Conservation (phyloP, 352 stramenopile genomes). For the Phytophthora macrochlamydospora region DNA sequence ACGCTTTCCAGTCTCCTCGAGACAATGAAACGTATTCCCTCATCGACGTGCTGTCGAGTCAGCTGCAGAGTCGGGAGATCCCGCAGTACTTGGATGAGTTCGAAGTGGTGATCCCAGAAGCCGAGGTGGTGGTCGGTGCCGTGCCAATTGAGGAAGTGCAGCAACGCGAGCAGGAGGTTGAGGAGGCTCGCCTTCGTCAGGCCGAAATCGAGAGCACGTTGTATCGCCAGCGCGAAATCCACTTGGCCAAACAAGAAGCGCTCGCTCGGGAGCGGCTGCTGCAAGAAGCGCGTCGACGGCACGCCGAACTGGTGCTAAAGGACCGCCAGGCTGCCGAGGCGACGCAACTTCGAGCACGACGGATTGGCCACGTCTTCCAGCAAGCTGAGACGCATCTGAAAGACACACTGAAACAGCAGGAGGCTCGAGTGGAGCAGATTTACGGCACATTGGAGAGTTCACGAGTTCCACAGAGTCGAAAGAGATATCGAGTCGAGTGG, state of each 20-base stretch:
- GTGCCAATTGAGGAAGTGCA: conserved; percentile 71
- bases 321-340: conserved; percentile 53
- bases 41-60: conserved; percentile 53
- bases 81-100: conserved; percentile 73
- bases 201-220: conserved; percentile 54
- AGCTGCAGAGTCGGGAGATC: conserved; percentile 47
- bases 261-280: conserved; percentile 39
- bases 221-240: conserved; percentile 55
- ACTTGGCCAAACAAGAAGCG: conserved; percentile 49
- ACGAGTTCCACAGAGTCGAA: conserved; percentile 38
- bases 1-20: conserved; percentile 11
- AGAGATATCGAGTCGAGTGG: conserved; percentile 79
- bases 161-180: conserved; percentile 61
- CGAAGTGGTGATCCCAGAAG: conserved; percentile 66
- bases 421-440: conserved; percentile 61
- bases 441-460: conserved; percentile 63
- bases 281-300: conserved; percentile 42
- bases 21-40: conserved; percentile 39
- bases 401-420: conserved; percentile 56
- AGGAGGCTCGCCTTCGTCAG: conserved; percentile 54
- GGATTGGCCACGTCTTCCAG: conserved; percentile 73
- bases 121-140: conserved; percentile 61
- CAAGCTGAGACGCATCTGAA: conserved; percentile 71
- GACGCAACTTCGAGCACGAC: conserved; percentile 48
- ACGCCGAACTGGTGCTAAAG: conserved; percentile 44